Percentiles rank a stretch among this genome's conserved stretches.
These are phyloP conservation scores for Psidium friedrichsthalianum DNA, from an alignment of 345 rosid species.

Conservation along the genomic window DNA sequence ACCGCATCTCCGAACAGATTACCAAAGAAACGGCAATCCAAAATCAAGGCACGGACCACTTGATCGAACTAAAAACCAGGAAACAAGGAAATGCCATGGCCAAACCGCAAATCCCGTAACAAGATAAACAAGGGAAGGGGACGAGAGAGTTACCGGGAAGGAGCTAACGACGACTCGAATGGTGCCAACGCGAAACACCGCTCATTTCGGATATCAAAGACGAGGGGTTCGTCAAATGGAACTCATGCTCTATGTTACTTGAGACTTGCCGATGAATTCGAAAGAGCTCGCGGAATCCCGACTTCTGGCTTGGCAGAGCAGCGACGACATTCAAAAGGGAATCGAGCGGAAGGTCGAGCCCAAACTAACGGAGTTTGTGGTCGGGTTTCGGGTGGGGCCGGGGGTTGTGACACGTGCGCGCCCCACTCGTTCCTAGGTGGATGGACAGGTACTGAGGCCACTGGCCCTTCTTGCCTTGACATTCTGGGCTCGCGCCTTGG, in stretches of 20 bases:
- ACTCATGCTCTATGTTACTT: too few relatives aligned
- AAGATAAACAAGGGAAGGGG: background rate
- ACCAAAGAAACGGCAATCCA: accelerated
- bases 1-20: background rate
- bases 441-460: slow-evolving; percentile 7
- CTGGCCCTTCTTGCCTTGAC: too few relatives aligned
- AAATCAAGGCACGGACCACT: background rate
- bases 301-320: background rate
- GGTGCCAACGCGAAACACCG: slow-evolving; percentile 33
- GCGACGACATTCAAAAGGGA: background rate
- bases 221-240: background rate
- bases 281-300: background rate
- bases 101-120: background rate
- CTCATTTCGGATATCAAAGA: slow-evolving; percentile 14
- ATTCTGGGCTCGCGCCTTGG: too few relatives aligned
- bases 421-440: background rate
- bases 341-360: background rate
- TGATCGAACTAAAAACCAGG: background rate
- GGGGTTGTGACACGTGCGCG: slow-evolving; percentile 16
- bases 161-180: slow-evolving; percentile 18
- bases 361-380: background rate
- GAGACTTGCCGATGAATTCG: background rate
- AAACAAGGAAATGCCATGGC: background rate
- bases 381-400: background rate
- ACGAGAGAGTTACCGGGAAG: slow-evolving; percentile 15